These are phyloP conservation scores for Trapa bicornis DNA, from an alignment of 345 rosid genomes.

Conservation along the genomic window DNA sequence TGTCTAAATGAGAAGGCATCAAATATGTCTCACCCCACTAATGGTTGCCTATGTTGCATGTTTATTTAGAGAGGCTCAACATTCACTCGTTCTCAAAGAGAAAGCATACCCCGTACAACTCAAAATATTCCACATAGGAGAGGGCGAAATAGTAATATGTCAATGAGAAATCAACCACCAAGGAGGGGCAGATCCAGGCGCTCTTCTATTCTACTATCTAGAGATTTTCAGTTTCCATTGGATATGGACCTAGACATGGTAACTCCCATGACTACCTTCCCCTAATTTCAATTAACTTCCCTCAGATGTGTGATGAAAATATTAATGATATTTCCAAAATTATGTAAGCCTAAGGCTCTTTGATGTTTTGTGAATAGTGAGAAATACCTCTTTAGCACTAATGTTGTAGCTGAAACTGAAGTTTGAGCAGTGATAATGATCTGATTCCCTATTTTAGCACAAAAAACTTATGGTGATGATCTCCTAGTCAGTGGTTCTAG, in stretches of 20 bases:
- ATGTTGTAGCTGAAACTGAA: not conserved
- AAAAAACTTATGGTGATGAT: not conserved
- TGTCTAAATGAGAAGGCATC: not conserved
- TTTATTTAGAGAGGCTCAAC: conserved; percentile 27
- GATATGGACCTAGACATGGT: conserved; percentile 69
- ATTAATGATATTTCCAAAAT: not conserved
- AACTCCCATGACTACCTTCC: conserved; percentile 10
- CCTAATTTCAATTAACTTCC: not conserved
- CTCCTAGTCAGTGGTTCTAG: not conserved
- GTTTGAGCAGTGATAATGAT: not conserved
- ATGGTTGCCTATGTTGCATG: conserved; percentile 3
- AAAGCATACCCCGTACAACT: conserved; percentile 22
- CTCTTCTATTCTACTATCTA: conserved; percentile 23
- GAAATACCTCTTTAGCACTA: not conserved
- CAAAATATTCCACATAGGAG: conserved; percentile 42
- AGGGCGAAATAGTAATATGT: conserved; percentile 25
- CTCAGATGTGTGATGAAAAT: not conserved
- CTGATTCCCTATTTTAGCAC: no score
- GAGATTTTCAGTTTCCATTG: conserved; percentile 48
- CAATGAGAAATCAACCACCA: conserved; percentile 30
- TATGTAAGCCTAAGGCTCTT: not conserved
- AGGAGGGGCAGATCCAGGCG: conserved; percentile 37
- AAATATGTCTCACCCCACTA: not conserved
- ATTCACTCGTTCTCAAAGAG: conserved; percentile 23
- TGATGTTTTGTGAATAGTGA: not conserved